Base-by-base conservation (phyloP, 352 stramenopile genomes). In the Phytophthora boehmeriae region DNA sequence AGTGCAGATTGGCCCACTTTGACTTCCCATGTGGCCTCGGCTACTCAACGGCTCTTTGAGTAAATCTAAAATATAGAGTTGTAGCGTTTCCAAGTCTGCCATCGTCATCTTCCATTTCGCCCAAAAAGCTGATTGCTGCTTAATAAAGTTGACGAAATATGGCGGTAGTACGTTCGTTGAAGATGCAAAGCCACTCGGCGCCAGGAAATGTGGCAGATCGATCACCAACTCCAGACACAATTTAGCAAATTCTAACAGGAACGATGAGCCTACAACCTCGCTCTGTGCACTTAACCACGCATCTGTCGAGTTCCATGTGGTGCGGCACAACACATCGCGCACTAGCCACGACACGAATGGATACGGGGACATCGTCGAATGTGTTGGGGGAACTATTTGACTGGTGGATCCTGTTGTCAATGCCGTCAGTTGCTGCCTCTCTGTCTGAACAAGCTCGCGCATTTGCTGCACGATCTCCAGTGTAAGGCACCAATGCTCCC, bases 61-160 rank as follows among this genome's bases (percentile, higher is more conserved):
- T 0, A 78, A 75, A 11, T 89, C 81, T 9, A 90, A 44, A 5
- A 71, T 73, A 27, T 86, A 90, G 22, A 73, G 66, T n/a, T 90
- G 58, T 13, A 94, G 58, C 1, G 66, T 69, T 22, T 89, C 73
- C 43, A 92, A 30, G 44, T 94, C 81, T 5, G 44, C n/a, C 8
- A 73, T 52, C 11, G 73, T 73, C 56, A 94, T 80, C 49, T 83
- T 90, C 83, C 83, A 94, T 38, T 89, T 91, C 3, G 66, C 49
- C 86, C 86, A 94, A 41, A 94, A 73, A 4, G 54, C 22, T 1
- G 71, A 66, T 61, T 93, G 86, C 50, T 93, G 86, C 41, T 93
- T 94, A 41, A 94, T 86, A 46, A 94, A 94, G 45, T 94, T 94
- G 20, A 94, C 78, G 47, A 94, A 92, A 54, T 94, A 94, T 23